Evolutionary conservation across 208 protist genomes (phyloP).

Genomic region (Trypanosoma caninum): DNA sequence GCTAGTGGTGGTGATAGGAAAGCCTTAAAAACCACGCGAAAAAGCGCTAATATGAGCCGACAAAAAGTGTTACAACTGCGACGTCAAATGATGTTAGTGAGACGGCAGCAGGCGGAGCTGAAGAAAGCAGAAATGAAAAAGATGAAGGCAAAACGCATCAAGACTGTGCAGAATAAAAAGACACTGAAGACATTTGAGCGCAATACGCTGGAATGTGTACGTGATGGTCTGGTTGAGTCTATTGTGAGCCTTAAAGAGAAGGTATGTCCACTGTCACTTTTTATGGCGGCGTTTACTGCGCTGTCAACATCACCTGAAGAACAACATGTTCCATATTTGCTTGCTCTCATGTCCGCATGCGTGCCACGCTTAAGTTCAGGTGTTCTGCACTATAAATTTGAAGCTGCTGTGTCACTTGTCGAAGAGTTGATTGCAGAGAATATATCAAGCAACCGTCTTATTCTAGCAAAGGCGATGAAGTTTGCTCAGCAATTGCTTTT

Average conservation of each 20-base stretch:
- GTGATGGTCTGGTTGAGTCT: slow-evolving; percentile 66
- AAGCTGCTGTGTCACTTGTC: slow-evolving; percentile 37
- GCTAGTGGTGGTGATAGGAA: not conserved
- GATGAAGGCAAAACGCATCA: slow-evolving; percentile 33
- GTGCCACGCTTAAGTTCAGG: slow-evolving; percentile 68
- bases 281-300: slow-evolving; percentile 75
- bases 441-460: slow-evolving; percentile 45
- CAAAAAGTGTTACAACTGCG: slow-evolving; percentile 67
- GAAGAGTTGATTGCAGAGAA: slow-evolving; percentile 80
- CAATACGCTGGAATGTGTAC: slow-evolving; percentile 50
- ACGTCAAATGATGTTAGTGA: slow-evolving; percentile 46
- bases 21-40: slow-evolving; percentile 24
- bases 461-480: slow-evolving; percentile 73
- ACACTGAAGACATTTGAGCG: slow-evolving; percentile 71
- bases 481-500: slow-evolving; percentile 64
- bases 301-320: slow-evolving; percentile 58
- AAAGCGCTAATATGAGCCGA: slow-evolving; percentile 68
- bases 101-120: slow-evolving; percentile 36
- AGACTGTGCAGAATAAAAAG: slow-evolving; percentile 73
- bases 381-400: slow-evolving; percentile 52
- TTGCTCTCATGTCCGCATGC: slow-evolving; percentile 74
- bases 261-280: slow-evolving; percentile 71
- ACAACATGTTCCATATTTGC: slow-evolving; percentile 75
- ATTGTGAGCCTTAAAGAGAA: slow-evolving; percentile 58
- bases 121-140: slow-evolving; percentile 41